A percentile compares a stretch with the other conserved stretches of the same genome.
Evolutionary conservation across 1,139 yeast genomes (phyloP).

Genomic region (Lodderomyces orthopsilosis): DNA sequence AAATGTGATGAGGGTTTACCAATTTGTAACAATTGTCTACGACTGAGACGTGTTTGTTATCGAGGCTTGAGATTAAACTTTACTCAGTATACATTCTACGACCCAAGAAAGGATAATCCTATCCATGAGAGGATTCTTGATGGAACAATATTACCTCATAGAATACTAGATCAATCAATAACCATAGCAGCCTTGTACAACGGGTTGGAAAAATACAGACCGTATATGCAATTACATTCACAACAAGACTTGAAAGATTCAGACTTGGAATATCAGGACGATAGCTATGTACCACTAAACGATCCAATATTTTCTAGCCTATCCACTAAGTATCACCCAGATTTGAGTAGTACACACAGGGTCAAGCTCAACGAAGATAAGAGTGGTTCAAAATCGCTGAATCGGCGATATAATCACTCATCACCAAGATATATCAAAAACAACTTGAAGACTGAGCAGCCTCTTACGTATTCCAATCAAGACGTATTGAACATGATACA

Average conservation of each 20-base stretch:
- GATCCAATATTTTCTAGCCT: conserved; percentile 1
- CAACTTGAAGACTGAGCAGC: neutral
- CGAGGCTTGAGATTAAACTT: conserved; percentile 46
- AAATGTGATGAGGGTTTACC: conserved; percentile 50
- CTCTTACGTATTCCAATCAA: conserved; percentile 1
- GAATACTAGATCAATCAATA: conserved; percentile 41
- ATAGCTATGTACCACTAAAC: conserved; percentile 15
- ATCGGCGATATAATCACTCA: too few species aligned
- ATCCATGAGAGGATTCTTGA: neutral
- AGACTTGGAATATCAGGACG: conserved; percentile 32
- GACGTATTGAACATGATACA: neutral
- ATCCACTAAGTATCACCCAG: too few species aligned
- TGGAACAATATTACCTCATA: conserved; percentile 8
- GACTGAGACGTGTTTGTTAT: conserved; percentile 41
- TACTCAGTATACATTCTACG: conserved; percentile 42
- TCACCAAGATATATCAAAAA: too few species aligned
- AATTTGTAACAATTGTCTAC: conserved; percentile 44
- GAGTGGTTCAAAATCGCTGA: too few species aligned
- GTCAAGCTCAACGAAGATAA: too few species aligned
- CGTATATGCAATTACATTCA: conserved; percentile 32
- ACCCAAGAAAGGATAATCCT: conserved; percentile 24
- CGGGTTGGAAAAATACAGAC: conserved; percentile 31
- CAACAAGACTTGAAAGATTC: conserved; percentile 32
- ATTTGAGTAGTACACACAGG: too few species aligned
- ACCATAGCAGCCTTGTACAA: conserved; percentile 41